A percentile compares a stretch with the other conserved stretches of the same genome.
Conservation (phyloP, 805 yeast species). For the Wickerhamomyces kurtzmanii region DNA sequence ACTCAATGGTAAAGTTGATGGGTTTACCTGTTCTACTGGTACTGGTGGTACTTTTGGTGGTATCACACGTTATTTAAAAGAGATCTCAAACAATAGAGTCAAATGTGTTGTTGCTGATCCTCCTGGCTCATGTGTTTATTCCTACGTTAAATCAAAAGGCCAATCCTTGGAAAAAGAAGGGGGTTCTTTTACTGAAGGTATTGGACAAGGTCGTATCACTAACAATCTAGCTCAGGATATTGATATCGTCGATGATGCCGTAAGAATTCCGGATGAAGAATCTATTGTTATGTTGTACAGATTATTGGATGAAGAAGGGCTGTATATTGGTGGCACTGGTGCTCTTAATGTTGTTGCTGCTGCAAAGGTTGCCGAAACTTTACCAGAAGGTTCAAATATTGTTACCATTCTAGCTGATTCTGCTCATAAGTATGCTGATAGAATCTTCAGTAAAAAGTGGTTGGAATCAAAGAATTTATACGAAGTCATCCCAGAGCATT, state of each 20-base stretch:
- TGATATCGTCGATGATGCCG: constrained; percentile 69
- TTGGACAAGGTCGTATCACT: constrained; percentile 92
- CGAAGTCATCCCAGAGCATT: constrained; percentile 57
- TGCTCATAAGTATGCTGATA: constrained; percentile 80
- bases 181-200: constrained; percentile 88
- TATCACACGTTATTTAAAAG: constrained; percentile 66
- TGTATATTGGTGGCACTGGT: constrained; percentile 85
- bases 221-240: constrained; percentile 70
- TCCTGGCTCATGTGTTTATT: constrained; percentile 81
- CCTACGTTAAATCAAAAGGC: constrained; percentile 66
- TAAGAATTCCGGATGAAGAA: constrained; percentile 68
- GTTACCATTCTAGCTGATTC: constrained; percentile 88
- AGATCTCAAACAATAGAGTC: constrained; percentile 49
- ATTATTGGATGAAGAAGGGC: constrained; percentile 81
- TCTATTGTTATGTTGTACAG: constrained; percentile 79
- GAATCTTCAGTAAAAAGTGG: constrained; percentile 75
- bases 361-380: constrained; percentile 54
- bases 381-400: constrained; percentile 74
- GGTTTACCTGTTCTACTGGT: constrained; percentile 85
- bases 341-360: constrained; percentile 92
- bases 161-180: constrained; percentile 64
- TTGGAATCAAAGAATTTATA: constrained; percentile 58
- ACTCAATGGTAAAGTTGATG: constrained; percentile 67
- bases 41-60: constrained; percentile 94
- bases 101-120: constrained; percentile 81